A percentile compares a stretch with the other conserved stretches of the same genome.
phyloP scores from a whole-genome alignment of 805 yeast genomes.

The Candida multigemmis region DNA sequence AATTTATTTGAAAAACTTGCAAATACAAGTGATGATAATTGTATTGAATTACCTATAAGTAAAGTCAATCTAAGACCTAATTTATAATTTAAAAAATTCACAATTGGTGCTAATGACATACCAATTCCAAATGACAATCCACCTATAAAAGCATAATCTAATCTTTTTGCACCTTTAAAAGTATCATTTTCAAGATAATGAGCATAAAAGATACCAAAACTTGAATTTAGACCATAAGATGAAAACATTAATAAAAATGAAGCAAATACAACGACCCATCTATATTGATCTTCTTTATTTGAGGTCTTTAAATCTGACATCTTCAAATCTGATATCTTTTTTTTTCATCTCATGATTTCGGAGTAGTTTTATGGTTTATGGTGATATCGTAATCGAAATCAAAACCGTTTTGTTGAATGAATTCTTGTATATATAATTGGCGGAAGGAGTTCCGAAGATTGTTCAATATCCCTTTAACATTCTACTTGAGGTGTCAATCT shows the following conservation, averaged over 20 bases:
- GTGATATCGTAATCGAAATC: too few relatives aligned
- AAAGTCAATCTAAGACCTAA: slow-evolving; percentile 13
- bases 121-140: slow-evolving; percentile 52
- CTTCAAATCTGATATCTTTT: too few relatives aligned
- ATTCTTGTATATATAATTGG: too few relatives aligned
- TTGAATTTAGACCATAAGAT: slow-evolving; percentile 1
- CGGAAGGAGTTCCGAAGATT: too few relatives aligned
- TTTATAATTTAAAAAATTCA: slow-evolving; percentile 12
- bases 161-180: slow-evolving; percentile 41
- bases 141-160: slow-evolving; percentile 55
- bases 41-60: slow-evolving; percentile 33
- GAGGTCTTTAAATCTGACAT: too few relatives aligned
- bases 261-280: slow-evolving; percentile 1
- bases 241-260: slow-evolving; percentile 1
- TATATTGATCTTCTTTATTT: too few relatives aligned
- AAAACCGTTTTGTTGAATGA: too few relatives aligned
- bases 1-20: slow-evolving; percentile 48
- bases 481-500: too few relatives aligned
- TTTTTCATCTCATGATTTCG: too few relatives aligned
- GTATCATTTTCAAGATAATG: slow-evolving; percentile 38
- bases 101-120: slow-evolving; percentile 35
- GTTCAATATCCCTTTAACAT: too few relatives aligned
- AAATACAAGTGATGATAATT: slow-evolving; percentile 43
- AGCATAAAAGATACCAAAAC: slow-evolving; percentile 42
- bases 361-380: too few relatives aligned